Evolutionary conservation across 306 rosid genomes (phyloP).

Genomic region (Mucuna pruriens): DNA sequence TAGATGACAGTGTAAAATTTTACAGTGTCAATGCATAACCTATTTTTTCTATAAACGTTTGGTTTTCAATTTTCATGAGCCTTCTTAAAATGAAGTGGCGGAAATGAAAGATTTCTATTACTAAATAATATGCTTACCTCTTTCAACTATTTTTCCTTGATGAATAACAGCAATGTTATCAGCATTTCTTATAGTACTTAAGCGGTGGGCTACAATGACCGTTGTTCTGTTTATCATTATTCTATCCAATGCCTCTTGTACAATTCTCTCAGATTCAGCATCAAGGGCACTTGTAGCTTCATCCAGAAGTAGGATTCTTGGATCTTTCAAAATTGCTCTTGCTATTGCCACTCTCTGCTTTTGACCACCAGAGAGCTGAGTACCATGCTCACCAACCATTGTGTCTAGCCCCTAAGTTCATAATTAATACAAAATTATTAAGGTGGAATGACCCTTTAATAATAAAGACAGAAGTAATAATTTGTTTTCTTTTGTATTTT

Average conservation of each 20-base stretch:
- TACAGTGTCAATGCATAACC: too few species aligned
- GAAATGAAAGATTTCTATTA: background rate
- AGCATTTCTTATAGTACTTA: conserved; percentile 65
- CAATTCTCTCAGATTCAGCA: conserved; percentile 71
- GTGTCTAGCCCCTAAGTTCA: conserved; percentile 62
- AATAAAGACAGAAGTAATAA: background rate
- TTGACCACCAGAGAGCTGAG: conserved; percentile 76
- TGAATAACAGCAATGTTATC: conserved; percentile 69
- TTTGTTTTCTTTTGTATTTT: background rate
- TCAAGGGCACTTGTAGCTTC: conserved; percentile 72
- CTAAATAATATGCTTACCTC: conserved; percentile 48
- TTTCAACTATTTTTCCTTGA: conserved; percentile 67
- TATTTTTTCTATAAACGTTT: background rate
- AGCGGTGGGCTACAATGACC: conserved; percentile 75
- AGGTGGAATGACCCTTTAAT: background rate
- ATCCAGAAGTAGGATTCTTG: conserved; percentile 71
- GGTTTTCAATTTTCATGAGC: background rate
- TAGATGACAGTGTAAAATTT: too few species aligned
- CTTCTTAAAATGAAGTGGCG: background rate
- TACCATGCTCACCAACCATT: conserved; percentile 79
- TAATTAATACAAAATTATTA: background rate
- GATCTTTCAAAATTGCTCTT: conserved; percentile 76
- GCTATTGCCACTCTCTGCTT: conserved; percentile 75
- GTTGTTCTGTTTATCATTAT: conserved; percentile 71
- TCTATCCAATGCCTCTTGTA: conserved; percentile 71